Evolutionary conservation across 2,329 filamentous ascomycete genomes (phyloP), one percentile per base, ranked within the genome.

Genomic region (Exophiala mesophila): DNA sequence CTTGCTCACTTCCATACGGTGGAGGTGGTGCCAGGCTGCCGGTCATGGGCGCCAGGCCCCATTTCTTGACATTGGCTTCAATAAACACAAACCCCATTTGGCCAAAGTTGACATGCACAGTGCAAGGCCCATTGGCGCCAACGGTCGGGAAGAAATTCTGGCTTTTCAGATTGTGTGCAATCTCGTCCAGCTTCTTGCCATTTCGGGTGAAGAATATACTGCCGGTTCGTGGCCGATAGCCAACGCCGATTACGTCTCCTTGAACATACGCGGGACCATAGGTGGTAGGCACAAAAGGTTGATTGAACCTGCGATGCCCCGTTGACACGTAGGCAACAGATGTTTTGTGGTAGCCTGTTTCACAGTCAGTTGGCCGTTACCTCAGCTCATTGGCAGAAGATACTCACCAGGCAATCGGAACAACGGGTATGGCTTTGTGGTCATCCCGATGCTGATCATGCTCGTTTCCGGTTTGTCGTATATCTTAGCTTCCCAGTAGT

Each of bases 1-100:
- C 92, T 66, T 95, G 88, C 67, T 97, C 92, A 50, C 88, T 95
- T 35, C 92, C 92, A 61, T 98, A 98, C 1, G 92, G 92, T 37
- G 92, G 92, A 31, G 92, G 92, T 12, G 92, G 92, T 19, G 92
- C 92, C 46, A 98, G 74, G 58, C 88, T 95, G 45, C 92, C 92
- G 1, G 88, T 96, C 77, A 94, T 94, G 4, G 92, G 92, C 35
- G 92, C 92, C 41, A 98, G 72, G 2, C 92, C 92, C 92, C 92
- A 98, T 73, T 97, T 98, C 79, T 98, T 98, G 47, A 98, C 92
- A 59, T 98, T 98, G 49, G 90, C 92, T 67, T 98, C 92, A 56
- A 98, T 97, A 60, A 97, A 98, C 36, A 98, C 92, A 60, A 97
- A 98, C 23, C 92, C 92, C 59, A 92, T 87, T 63, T 98, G 92